Evolutionary conservation across 768 basidiomycete species (phyloP), one percentile per base, ranked within the genome.

Genomic region (Psilocybe azurescens): DNA sequence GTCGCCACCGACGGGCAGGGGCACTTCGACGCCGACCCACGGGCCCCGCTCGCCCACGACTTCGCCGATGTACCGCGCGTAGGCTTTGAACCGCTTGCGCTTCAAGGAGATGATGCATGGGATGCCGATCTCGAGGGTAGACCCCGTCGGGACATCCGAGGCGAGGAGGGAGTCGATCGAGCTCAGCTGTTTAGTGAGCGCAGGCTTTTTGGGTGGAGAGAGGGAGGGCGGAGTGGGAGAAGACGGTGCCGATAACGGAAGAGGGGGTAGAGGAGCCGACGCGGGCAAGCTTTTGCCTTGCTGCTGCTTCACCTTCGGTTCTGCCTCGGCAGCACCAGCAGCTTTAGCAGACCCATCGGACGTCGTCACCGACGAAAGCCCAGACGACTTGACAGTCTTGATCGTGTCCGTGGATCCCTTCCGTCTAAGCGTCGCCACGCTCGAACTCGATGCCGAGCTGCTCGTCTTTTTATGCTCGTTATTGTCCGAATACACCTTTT

Each of bases 11-110:
- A 72, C 56, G 6, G 73, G 74, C 58, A 94, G 78, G 1, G 93
- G 92, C 10, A 95, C 91, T 72, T 96, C 94, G 14, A 96, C 91
- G 13, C 94, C 94, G 6, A 95, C 91, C 94, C 94, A 96, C 0
- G 91, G 87, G 1, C 94, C 94, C 4, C 70, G 66, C 73, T 94
- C 91, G 39, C 94, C 94, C 53, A 85, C 82, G 1, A 96, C 88
- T 70, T 94, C 92, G 5, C 91, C 94, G 55, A 96, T 94, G 71
- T 96, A 95, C 4, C 94, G 79, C 20, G 93, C 94, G 69, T 87
- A 90, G 0, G 94, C 94, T 53, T 90, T 88, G 82, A 95, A 94
- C 8, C 93, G 85, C 64, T 89, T 89, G 39, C 90, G 84, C 71
- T 92, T 91, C 46, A 89, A 90, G 2, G 91, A 86, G 64, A 95